Percentiles rank a stretch among this genome's conserved stretches.
Evolutionary conservation across 2,329 filamentous ascomycete genomes (phyloP).

Genomic region (Colletotrichum filicis): DNA sequence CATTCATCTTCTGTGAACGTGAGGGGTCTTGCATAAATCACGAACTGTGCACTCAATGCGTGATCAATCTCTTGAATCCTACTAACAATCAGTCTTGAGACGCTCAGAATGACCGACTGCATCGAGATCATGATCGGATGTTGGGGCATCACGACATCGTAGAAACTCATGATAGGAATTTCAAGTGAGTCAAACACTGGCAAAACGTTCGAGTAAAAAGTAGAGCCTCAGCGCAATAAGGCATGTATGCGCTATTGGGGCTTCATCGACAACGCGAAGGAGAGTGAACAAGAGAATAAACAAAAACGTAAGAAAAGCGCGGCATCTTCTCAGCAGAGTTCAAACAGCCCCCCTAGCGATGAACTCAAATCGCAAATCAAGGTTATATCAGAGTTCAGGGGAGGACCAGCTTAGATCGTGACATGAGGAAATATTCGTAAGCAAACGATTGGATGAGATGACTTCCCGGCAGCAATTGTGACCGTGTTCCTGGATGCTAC

Average conservation of each 20-base stretch:
- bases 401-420: neutral
- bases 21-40: neutral
- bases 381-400: neutral
- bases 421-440: neutral
- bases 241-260: neutral
- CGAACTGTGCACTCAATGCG: neutral
- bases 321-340: neutral
- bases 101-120: neutral
- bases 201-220: too few relatives aligned
- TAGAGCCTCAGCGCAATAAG: neutral
- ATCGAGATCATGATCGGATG: too few relatives aligned
- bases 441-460: neutral
- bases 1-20: neutral
- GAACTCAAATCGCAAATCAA: neutral
- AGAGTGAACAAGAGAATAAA: neutral
- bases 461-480: neutral
- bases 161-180: too few relatives aligned
- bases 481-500: neutral
- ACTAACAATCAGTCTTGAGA: neutral
- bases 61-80: neutral
- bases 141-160: too few relatives aligned
- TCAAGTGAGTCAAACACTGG: too few relatives aligned
- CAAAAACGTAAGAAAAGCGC: neutral
- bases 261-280: neutral
- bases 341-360: neutral